Evolutionary conservation across 2,329 filamentous ascomycete species (phyloP).

Genomic region (Ophiostoma perfectum): DNA sequence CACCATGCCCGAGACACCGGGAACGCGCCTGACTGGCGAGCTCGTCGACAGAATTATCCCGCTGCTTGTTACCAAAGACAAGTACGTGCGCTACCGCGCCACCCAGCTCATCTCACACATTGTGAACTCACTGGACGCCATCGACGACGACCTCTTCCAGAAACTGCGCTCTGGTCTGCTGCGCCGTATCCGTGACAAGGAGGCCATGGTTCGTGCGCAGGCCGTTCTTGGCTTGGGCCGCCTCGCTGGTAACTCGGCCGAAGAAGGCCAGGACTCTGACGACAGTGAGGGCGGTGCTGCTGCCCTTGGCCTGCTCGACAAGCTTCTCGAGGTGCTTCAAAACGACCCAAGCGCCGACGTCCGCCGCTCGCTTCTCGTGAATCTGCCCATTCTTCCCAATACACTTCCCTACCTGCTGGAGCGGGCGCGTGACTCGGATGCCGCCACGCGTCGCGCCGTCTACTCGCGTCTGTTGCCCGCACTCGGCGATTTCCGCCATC

Average conservation of each 20-base stretch:
- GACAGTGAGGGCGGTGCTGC: constrained; percentile 60
- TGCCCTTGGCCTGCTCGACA: constrained; percentile 67
- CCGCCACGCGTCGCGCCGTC: constrained; percentile 73
- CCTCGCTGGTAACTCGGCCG: constrained; percentile 71
- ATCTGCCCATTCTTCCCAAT: constrained; percentile 76
- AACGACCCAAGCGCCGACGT: constrained; percentile 95
- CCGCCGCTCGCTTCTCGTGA: constrained; percentile 77
- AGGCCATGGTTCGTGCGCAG: constrained; percentile 85
- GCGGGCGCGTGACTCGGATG: constrained; percentile 81
- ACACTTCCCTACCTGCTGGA: constrained; percentile 86
- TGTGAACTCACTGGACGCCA: constrained; percentile 84
- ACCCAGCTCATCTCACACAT: constrained; percentile 88
- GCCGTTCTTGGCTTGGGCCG: constrained; percentile 86
- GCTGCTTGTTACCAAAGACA: constrained; percentile 82
- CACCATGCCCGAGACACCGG: constrained; percentile 75
- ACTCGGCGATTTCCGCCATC: constrained; percentile 86
- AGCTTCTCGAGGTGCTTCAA: constrained; percentile 80
- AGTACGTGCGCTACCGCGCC: constrained; percentile 80
- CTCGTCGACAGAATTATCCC: constrained; percentile 70
- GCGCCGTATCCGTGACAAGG: constrained; percentile 87
- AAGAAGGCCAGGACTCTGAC: constrained; percentile 64
- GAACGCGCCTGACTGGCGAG: constrained; percentile 67
- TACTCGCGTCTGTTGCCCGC: constrained; percentile 84
- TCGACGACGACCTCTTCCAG: constrained; percentile 88
- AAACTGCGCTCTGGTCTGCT: constrained; percentile 72